phyloP scores from a whole-genome alignment of 2,329 filamentous ascomycete genomes.

The Ophiostoma sp. region DNA sequence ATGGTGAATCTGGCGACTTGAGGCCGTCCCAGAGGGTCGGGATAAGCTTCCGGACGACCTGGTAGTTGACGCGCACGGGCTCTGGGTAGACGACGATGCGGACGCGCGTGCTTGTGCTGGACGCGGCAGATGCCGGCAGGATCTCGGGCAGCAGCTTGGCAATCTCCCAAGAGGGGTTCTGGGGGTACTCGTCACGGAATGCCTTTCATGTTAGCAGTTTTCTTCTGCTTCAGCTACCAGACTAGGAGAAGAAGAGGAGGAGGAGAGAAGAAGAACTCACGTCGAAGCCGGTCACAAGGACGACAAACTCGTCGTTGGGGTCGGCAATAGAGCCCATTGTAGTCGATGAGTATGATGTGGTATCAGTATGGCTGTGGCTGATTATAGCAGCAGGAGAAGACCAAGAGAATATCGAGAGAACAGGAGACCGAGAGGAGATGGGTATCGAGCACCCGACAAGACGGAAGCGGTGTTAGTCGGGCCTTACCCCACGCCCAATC shows the following conservation, averaged over 20 bases:
- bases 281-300: slow-evolving; percentile 58
- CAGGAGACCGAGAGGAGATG: not conserved
- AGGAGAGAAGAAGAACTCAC: slow-evolving; percentile 38
- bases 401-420: not conserved
- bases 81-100: slow-evolving; percentile 60
- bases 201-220: slow-evolving; percentile 48
- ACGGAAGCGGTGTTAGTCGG: not conserved
- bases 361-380: too few relatives aligned
- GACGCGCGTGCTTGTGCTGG: slow-evolving; percentile 40
- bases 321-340: slow-evolving; percentile 32
- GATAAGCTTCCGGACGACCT: slow-evolving; percentile 56
- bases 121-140: slow-evolving; percentile 48
- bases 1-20: not conserved
- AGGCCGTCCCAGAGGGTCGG: slow-evolving; percentile 54
- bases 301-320: slow-evolving; percentile 46
- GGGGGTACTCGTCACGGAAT: slow-evolving; percentile 64
- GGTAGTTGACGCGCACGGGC: slow-evolving; percentile 67
- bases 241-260: not conserved
- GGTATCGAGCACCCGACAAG: not conserved
- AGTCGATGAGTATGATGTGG: not conserved
- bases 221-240: not conserved
- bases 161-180: slow-evolving; percentile 80
- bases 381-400: not conserved
- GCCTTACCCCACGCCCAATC: not conserved
- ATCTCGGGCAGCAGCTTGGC: slow-evolving; percentile 60